Evolutionary conservation across 2,329 filamentous ascomycete genomes (phyloP).

Genomic region (Trichoderma harzianum): DNA sequence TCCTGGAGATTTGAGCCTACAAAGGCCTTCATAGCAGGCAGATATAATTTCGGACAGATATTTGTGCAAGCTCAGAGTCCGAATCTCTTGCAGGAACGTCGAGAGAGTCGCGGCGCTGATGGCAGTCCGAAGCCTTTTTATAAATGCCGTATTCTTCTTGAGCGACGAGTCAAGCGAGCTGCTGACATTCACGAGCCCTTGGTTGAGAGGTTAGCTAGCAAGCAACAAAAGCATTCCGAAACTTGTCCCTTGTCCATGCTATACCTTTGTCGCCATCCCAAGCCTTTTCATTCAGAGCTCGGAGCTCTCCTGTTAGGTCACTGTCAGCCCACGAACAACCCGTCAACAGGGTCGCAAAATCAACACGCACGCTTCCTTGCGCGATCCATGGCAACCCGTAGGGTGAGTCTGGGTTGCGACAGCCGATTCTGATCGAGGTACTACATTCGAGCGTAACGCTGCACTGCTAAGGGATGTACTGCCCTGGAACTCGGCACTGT

Average conservation of each 20-base stretch:
- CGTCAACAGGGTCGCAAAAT: background rate
- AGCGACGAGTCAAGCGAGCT: constrained; percentile 86
- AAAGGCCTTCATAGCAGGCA: constrained; percentile 90
- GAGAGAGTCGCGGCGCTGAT: constrained; percentile 74
- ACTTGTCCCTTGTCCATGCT: background rate
- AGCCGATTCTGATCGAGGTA: constrained; percentile 26
- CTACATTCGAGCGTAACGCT: constrained; percentile 45
- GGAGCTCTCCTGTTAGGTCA: constrained; percentile 69
- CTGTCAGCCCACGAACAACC: background rate
- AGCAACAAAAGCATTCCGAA: background rate
- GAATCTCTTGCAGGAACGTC: constrained; percentile 87
- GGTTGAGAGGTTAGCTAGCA: background rate
- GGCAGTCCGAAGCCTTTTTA: constrained; percentile 89
- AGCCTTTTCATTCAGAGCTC: constrained; percentile 78
- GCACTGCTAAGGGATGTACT: constrained; percentile 43
- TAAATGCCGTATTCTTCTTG: constrained; percentile 98
- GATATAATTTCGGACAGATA: constrained; percentile 97
- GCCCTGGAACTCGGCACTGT: constrained; percentile 35
- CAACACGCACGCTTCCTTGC: constrained; percentile 53
- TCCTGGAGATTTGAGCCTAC: constrained; percentile 84
- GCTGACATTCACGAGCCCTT: constrained; percentile 75
- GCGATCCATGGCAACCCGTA: constrained; percentile 58
- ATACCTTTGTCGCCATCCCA: constrained; percentile 88
- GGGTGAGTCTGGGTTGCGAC: constrained; percentile 23
- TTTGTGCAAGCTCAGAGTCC: constrained; percentile 86